phyloP scores from a whole-genome alignment of 2,329 filamentous ascomycete species.

The Pseudonectria buxi region DNA sequence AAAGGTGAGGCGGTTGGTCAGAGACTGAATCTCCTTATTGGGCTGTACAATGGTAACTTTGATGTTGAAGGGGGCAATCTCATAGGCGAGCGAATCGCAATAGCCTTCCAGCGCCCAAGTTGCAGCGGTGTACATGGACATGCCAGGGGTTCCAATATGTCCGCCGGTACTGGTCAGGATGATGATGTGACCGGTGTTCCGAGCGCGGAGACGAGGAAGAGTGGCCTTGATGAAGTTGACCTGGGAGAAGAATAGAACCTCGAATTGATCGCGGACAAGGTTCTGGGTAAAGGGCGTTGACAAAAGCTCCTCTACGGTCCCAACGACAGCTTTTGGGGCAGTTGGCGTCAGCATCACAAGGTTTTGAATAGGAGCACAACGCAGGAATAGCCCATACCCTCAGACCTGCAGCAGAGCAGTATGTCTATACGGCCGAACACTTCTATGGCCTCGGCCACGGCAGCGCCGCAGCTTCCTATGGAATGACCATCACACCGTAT shows the following conservation, averaged over 20 bases:
- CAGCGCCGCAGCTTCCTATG: conserved; percentile 71
- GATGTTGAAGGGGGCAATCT: conserved; percentile 94
- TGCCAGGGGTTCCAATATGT: conserved; percentile 85
- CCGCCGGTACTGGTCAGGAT: conserved; percentile 84
- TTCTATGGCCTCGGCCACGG: conserved; percentile 77
- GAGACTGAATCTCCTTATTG: conserved; percentile 81
- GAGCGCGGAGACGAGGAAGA: conserved; percentile 70
- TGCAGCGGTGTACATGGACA: conserved; percentile 85
- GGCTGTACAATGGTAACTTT: conserved; percentile 94
- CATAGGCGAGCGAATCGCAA: conserved; percentile 91
- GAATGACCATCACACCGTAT: conserved; percentile 57
- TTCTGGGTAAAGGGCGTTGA: conserved; percentile 66
- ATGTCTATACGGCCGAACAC: conserved; percentile 86
- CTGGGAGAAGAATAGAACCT: conserved; percentile 89
- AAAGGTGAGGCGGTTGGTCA: conserved; percentile 82
- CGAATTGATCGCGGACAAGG: conserved; percentile 84
- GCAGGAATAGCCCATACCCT: conserved; percentile 47
- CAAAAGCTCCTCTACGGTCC: conserved; percentile 83
- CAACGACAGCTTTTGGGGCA: conserved; percentile 63
- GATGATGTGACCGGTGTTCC: conserved; percentile 83
- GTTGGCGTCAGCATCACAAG: conserved; percentile 8
- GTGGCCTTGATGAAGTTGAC: conserved; percentile 92
- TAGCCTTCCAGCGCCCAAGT: conserved; percentile 95
- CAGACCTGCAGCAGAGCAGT: conserved; percentile 79
- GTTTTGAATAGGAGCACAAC: not conserved